Evolutionary conservation across 371 early-diverging fungal genomes (phyloP), one percentile per base, ranked within the genome.

Genomic region (Mortierella sp.): DNA sequence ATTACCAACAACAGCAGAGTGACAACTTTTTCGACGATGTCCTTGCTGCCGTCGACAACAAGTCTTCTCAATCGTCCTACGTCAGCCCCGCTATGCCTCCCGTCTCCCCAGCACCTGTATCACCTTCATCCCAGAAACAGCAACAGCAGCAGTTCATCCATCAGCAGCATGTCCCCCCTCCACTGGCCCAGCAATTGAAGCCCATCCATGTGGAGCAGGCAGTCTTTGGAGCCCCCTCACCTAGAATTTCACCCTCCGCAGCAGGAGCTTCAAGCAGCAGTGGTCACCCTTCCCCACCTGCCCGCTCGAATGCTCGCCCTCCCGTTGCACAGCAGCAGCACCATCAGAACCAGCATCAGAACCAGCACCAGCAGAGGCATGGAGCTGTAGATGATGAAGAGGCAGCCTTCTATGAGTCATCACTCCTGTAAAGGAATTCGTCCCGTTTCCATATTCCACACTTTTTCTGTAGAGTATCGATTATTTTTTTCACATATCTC

Each of bases 201-300:
- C 74, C 80, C n/a, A 28, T 74, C 3, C 73, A 28, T n/a, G 63
- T 76, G 0, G 78, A 84, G 42, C 52, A 77, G 19, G 81, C 79
- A 38, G 72, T 79, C 75, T 85, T 65, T 81, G 85, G 85, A 7
- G 85, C 85, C 0, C 85, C 85, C 44, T 85, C 85, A 34, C 85
- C 85, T 7, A 70, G 85, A 34, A 81, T 85, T 47, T 70, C 76
- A 14, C 79, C 85, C 38, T 71, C 82, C 1, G n/a, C 72, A 16
- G 68, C 72, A 10, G 68, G 24, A 5, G 1, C 73, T 0, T 9
- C 42, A 3, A 13, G 19, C 52, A 50, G 7, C 45, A 38, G 58
- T 11, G 26, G 55, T 26, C 44, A 54, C 8, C 78, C 78, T 14
- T 45, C 78, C 8, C n/a, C 75, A 44, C 78, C 74, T 42, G 9